Conservation (phyloP, 2,329 filamentous ascomycete genomes). For the Phialemoniopsis sp. region DNA sequence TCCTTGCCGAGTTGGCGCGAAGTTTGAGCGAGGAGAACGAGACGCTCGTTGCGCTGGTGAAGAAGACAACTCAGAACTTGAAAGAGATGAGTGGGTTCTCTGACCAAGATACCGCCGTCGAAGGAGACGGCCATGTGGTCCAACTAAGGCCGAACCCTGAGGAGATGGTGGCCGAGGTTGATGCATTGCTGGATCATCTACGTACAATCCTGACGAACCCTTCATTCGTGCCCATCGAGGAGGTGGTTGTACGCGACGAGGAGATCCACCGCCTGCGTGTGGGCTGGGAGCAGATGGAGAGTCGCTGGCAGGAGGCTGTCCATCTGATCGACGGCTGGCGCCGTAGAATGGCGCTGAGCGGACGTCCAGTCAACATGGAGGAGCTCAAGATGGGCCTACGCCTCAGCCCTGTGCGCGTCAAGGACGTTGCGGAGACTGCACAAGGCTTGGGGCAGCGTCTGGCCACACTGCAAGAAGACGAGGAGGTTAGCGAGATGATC, state of each 20-base stretch:
- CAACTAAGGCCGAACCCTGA: slow-evolving; percentile 39
- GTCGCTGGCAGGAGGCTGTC: slow-evolving; percentile 83
- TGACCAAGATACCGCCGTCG: slow-evolving; percentile 1
- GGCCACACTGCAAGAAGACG: slow-evolving; percentile 17
- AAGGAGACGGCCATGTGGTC: slow-evolving; percentile 18
- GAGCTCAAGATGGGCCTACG: slow-evolving; percentile 66
- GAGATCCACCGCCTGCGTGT: slow-evolving; percentile 80
- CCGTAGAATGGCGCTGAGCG: slow-evolving; percentile 69
- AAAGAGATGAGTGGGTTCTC: slow-evolving; percentile 59
- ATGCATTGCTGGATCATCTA: slow-evolving; percentile 74
- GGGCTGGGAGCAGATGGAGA: slow-evolving; percentile 93
- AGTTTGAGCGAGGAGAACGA: slow-evolving; percentile 91
- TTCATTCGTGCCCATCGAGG: slow-evolving; percentile 92
- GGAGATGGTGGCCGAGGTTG: slow-evolving; percentile 72
- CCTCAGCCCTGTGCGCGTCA: slow-evolving; percentile 54
- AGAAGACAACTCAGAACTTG: slow-evolving; percentile 67
- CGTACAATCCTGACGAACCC: slow-evolving; percentile 86
- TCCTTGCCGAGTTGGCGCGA: slow-evolving; percentile 79
- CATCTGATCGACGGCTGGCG: slow-evolving; percentile 91
- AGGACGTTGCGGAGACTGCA: slow-evolving; percentile 43
- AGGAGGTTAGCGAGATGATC: slow-evolving; percentile 10
- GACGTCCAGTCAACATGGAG: slow-evolving; percentile 65
- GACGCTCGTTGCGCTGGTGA: slow-evolving; percentile 66
- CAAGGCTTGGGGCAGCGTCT: slow-evolving; percentile 30
- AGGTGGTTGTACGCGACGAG: slow-evolving; percentile 87